These are phyloP conservation scores for Lactarius quietus DNA, from an alignment of 768 basidiomycete species.

Conservation along the genomic window DNA sequence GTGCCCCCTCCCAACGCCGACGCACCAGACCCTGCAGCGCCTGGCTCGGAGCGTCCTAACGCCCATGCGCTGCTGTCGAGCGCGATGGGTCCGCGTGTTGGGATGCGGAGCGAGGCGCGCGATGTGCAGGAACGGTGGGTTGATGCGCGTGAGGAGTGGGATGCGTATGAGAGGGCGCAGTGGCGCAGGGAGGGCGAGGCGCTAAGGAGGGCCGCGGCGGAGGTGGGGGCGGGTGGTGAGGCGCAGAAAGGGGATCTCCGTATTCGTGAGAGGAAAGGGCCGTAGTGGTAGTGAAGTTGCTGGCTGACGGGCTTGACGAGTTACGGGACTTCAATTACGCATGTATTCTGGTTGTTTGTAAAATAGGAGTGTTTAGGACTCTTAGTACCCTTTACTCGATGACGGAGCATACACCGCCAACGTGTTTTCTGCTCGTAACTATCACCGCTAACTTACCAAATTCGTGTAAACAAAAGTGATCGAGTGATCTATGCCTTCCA, in stretches of 20 bases:
- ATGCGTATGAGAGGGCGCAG: conserved; percentile 70
- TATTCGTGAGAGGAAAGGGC: conserved; percentile 21
- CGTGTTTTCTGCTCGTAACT: too few species aligned
- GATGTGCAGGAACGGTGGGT: conserved; percentile 95
- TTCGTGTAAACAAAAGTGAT: too few species aligned
- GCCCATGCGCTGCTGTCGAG: conserved; percentile 62
- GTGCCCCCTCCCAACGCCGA: conserved; percentile 50
- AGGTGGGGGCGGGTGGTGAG: conserved; percentile 21
- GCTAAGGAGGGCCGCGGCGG: conserved; percentile 40
- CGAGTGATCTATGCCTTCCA: too few species aligned
- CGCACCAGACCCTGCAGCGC: conserved; percentile 33
- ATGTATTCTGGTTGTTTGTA: too few species aligned
- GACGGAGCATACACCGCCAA: too few species aligned
- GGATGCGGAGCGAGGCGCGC: conserved; percentile 50
- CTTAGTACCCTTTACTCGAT: neutral
- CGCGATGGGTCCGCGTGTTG: conserved; percentile 53
- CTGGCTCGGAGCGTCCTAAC: conserved; percentile 55
- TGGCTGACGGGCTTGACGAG: neutral
- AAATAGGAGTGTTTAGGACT: too few species aligned
- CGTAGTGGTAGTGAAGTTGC: neutral
- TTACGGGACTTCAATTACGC: too few species aligned
- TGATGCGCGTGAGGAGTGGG: conserved; percentile 78
- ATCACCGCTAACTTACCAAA: too few species aligned
- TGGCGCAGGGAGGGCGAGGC: conserved; percentile 76
- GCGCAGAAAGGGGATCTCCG: conserved; percentile 27